These are phyloP conservation scores for Fusarium goolgardi DNA, from an alignment of 2,329 filamentous ascomycete genomes.

Conservation along the genomic window DNA sequence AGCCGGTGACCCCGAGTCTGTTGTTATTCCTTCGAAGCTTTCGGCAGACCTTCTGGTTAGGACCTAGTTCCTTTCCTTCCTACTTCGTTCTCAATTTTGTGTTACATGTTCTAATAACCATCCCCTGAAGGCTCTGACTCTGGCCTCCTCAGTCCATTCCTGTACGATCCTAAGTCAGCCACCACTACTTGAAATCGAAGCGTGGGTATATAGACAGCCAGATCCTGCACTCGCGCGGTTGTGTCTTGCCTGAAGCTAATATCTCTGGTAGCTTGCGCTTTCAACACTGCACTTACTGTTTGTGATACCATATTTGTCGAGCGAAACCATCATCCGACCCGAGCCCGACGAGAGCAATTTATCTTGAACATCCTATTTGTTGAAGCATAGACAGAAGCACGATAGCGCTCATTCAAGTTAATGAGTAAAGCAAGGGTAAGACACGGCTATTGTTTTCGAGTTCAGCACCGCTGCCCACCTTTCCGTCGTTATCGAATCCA, in stretches of 20 bases:
- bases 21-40: slow-evolving; percentile 41
- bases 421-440: slow-evolving; percentile 40
- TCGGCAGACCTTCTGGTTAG: slow-evolving; percentile 43
- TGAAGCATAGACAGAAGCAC: slow-evolving; percentile 11
- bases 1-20: slow-evolving; percentile 47
- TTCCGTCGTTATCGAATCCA: slow-evolving; percentile 1
- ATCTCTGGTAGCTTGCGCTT: slow-evolving; percentile 40
- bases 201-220: slow-evolving; percentile 55
- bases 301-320: slow-evolving; percentile 43
- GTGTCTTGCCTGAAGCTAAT: slow-evolving; percentile 44
- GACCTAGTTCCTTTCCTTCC: slow-evolving; percentile 33
- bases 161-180: slow-evolving; percentile 48
- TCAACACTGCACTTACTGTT: slow-evolving; percentile 34
- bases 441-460: slow-evolving; percentile 29
- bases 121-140: slow-evolving; percentile 42
- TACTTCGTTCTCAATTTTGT: slow-evolving; percentile 39
- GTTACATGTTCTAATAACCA: slow-evolving; percentile 41
- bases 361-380: slow-evolving; percentile 24
- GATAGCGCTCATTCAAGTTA: background rate
- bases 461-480: slow-evolving; percentile 9
- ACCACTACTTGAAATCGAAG: slow-evolving; percentile 45
- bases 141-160: slow-evolving; percentile 39
- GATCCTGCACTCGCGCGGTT: slow-evolving; percentile 51
- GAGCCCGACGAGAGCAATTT: slow-evolving; percentile 25
- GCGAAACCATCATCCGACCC: slow-evolving; percentile 34